Percentiles rank a stretch among this genome's conserved stretches.
Conservation (phyloP, 208 protist species). For the Kentomonas sorsogonicus region DNA sequence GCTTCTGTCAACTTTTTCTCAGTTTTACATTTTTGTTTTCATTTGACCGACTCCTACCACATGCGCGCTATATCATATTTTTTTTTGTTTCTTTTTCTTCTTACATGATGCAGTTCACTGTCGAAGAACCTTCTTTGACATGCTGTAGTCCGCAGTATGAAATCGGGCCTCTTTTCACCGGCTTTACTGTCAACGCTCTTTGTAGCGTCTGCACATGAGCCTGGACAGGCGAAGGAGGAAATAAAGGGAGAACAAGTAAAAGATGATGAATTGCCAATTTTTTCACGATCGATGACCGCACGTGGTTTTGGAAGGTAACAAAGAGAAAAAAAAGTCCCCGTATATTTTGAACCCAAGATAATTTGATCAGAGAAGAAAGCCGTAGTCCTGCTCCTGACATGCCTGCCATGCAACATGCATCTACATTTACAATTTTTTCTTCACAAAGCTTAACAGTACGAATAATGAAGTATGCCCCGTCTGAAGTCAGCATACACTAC, state of each 20-base stretch:
- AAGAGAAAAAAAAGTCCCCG: conserved; percentile 2
- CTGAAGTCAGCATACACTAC: no score
- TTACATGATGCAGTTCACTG: neutral
- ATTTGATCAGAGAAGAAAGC: no score
- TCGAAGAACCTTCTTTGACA: neutral
- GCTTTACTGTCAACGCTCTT: neutral
- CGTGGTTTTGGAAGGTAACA: neutral
- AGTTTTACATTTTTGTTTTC: no score
- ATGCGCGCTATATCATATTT: neutral
- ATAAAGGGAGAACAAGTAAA: conserved; percentile 1
- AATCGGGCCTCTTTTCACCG: neutral
- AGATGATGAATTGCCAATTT: neutral
- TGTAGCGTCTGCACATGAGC: neutral
- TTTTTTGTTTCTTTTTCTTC: neutral
- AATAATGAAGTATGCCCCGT: no score
- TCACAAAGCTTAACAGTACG: no score
- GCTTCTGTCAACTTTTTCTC: no score
- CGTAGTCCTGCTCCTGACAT: no score
- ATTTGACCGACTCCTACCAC: no score
- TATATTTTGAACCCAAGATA: no score
- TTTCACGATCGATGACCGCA: neutral
- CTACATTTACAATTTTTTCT: no score
- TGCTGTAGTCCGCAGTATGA: neutral
- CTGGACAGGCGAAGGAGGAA: no score
- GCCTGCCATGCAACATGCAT: no score